A percentile compares a stretch with the other conserved stretches of the same genome.
Evolutionary conservation across 139 green algal genomes (phyloP).

Genomic region (Zygnema cylindricum): DNA sequence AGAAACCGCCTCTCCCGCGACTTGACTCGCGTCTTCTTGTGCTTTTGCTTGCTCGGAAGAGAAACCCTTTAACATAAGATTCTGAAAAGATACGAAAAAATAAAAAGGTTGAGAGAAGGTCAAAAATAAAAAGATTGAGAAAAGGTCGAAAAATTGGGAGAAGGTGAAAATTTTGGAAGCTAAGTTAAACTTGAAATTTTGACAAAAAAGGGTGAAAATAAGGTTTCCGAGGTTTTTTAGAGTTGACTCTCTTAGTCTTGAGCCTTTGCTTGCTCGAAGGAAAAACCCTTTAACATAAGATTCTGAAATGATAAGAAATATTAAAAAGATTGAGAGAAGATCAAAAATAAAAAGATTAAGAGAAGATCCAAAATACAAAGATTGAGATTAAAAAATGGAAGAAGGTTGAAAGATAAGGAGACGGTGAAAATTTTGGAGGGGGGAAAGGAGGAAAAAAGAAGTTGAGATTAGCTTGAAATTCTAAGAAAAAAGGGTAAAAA

Average conservation of each 20-base stretch:
- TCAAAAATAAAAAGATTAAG: background rate
- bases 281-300: conserved; percentile 40
- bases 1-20: conserved; percentile 41
- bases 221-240: background rate
- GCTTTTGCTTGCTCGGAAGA: conserved; percentile 4
- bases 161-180: background rate
- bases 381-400: too few species aligned
- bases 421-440: background rate
- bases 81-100: background rate
- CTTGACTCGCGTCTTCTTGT: conserved; percentile 14
- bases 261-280: background rate
- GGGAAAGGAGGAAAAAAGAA: too few species aligned
- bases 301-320: background rate
- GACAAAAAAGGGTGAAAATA: conserved; percentile 9
- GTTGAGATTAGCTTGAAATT: background rate
- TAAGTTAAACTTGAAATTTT: background rate
- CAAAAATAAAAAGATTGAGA: background rate
- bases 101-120: background rate
- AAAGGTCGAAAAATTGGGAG: background rate
- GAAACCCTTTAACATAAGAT: conserved; percentile 45
- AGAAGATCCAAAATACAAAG: too few species aligned
- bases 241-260: background rate
- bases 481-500: conserved; percentile 14
- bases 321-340: background rate
- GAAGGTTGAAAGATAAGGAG: background rate